A percentile compares a stretch with the other conserved stretches of the same genome.
Conservation (phyloP, 139 green algal genomes). For the Micractinium sp. region DNA sequence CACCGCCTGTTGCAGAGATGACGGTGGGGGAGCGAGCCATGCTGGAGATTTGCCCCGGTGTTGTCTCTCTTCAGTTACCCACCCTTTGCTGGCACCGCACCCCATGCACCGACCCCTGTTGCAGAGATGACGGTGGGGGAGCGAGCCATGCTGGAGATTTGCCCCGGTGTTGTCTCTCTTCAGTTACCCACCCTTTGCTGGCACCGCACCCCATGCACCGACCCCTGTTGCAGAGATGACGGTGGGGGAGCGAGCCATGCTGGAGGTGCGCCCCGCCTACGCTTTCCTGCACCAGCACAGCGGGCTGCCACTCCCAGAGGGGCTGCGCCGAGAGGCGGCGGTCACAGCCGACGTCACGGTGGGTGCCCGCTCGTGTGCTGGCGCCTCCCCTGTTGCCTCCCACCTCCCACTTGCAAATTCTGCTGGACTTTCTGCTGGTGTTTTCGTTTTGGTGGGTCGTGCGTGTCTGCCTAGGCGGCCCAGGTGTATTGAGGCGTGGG, state of each 20-base stretch:
- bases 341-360: constrained; percentile 73
- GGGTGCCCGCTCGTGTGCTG: too few relatives aligned
- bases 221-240: constrained; percentile 73
- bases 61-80: too few relatives aligned
- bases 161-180: too few relatives aligned
- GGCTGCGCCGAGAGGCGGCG: constrained; percentile 29
- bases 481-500: too few relatives aligned
- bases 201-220: too few relatives aligned
- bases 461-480: too few relatives aligned
- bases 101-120: too few relatives aligned
- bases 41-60: too few relatives aligned
- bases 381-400: not conserved
- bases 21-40: too few relatives aligned
- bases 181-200: too few relatives aligned
- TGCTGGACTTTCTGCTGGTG: not conserved
- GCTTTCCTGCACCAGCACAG: constrained; percentile 73
- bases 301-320: constrained; percentile 56
- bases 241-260: constrained; percentile 46
- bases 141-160: constrained; percentile 60
- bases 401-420: not conserved
- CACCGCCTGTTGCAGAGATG: too few relatives aligned
- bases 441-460: not conserved
- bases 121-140: constrained; percentile 66
- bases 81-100: too few relatives aligned
- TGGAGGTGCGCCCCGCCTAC: constrained; percentile 75